Base-by-base conservation (phyloP, 345 rosid species). In the Physaria fendleri region DNA sequence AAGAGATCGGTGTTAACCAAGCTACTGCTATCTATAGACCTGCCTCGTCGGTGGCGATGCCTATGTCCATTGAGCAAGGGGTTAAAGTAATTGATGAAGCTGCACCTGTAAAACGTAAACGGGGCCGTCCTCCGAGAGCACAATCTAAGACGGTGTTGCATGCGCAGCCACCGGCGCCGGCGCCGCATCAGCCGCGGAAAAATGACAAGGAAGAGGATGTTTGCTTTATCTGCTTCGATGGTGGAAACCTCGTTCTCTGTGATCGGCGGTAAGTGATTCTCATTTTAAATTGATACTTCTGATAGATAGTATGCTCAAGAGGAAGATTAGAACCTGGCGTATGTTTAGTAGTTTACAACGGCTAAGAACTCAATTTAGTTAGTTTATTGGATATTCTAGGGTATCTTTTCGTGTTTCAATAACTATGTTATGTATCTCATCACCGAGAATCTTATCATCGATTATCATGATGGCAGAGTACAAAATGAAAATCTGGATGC, bases 151-250 rank as follows among this genome's bases (percentile, higher is more conserved):
- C 28, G 41, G 39, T 50, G 50, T 30, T 60, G 15, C 30, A 53
- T 5, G 23, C 53, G 54, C 64, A 40, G 28, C 40, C 63, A 25
- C 47, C 20, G 4, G 53, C 68, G 10, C 60, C 73, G 1, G 71
- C 40, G 43, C 69, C 60, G 10, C 56, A 39, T 14, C 58, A 39
- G 17, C 58, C 25, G 61, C 68, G 59, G 64, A 78, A 56, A 77
- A 68, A 76, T 7, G 77, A 66, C 9, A 88, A 85, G 24, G 99
- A 90, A 57, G 99, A 94, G 51, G 99, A 94, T 56, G 99, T 94
- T 62, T 94, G 99, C 55, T 94, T 94, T 54, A 90, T 94, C 35
- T 94, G 99, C 81, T 94, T 90, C 60, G 99, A 94, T 64, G 99
- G 99, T 28, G 99, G 99, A 30, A 78, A 80, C 66, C 92, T 94